Percentiles rank a stretch among this genome's conserved stretches.
Conservation (phyloP, 257 asterid genomes). For the Nicotiana sylvestris region DNA sequence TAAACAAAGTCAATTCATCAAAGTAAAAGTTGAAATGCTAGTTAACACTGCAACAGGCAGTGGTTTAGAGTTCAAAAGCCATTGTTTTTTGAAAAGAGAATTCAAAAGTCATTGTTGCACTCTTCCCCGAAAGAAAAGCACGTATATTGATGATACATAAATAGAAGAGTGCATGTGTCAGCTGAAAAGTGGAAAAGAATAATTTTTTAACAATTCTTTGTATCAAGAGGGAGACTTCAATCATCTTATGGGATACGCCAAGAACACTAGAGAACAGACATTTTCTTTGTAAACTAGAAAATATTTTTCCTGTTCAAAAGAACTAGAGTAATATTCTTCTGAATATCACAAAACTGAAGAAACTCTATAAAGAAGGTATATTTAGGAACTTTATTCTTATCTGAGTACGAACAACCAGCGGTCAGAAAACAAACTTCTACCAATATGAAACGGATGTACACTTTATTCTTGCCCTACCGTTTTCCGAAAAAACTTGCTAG, state of each 20-base stretch:
- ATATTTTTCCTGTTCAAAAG: background rate
- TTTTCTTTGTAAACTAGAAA: background rate
- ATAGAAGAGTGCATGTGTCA: background rate
- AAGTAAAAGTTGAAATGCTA: background rate
- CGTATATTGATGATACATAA: background rate
- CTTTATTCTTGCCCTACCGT: background rate
- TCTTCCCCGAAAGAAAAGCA: background rate
- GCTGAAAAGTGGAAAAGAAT: background rate
- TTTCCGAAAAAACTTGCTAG: too few species aligned
- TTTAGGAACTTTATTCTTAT: background rate
- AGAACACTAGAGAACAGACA: background rate
- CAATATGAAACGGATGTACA: background rate
- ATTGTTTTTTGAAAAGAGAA: background rate
- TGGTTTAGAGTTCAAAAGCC: background rate
- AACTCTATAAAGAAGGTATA: background rate
- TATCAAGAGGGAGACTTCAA: background rate
- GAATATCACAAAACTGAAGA: conserved; percentile 1
- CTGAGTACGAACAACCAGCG: background rate
- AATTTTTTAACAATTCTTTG: background rate
- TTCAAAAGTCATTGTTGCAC: background rate
- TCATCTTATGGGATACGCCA: background rate
- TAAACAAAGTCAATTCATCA: background rate
- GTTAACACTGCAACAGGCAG: background rate
- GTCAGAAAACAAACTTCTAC: background rate
- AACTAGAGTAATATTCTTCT: background rate